Evolutionary conservation across 345 rosid species (phyloP).

Genomic region (Sonneratia caseolaris): DNA sequence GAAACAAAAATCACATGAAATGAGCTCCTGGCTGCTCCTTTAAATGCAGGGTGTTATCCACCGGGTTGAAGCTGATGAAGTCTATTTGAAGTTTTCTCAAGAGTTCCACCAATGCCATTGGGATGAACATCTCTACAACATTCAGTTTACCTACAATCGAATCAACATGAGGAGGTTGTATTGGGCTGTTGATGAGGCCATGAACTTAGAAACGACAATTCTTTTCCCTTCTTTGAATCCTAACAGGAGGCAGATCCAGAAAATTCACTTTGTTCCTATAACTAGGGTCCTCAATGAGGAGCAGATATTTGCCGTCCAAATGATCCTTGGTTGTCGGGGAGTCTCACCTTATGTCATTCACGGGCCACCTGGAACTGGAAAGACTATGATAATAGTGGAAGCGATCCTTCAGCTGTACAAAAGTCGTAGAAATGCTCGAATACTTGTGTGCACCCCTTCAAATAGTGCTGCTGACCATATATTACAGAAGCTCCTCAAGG

Average conservation of each 20-base stretch:
- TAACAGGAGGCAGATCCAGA: slow-evolving; percentile 37
- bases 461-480: slow-evolving; percentile 88
- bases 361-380: slow-evolving; percentile 98
- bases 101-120: slow-evolving; percentile 43
- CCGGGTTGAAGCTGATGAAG: slow-evolving; percentile 86
- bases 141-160: slow-evolving; percentile 64
- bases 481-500: slow-evolving; percentile 48
- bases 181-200: slow-evolving; percentile 63
- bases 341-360: slow-evolving; percentile 77
- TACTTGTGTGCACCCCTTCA: slow-evolving; percentile 89
- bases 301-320: slow-evolving; percentile 58
- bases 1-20: background rate
- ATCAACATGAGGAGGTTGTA: slow-evolving; percentile 59
- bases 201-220: slow-evolving; percentile 29
- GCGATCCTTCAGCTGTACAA: slow-evolving; percentile 66
- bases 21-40: background rate
- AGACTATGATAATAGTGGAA: slow-evolving; percentile 80
- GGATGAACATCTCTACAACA: slow-evolving; percentile 48
- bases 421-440: slow-evolving; percentile 27
- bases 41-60: slow-evolving; percentile 56
- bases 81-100: slow-evolving; percentile 45
- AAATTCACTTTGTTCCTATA: slow-evolving; percentile 45
- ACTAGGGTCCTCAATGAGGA: slow-evolving; percentile 61
- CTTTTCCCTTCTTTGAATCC: slow-evolving; percentile 52
- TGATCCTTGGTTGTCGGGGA: slow-evolving; percentile 76